These are phyloP conservation scores for Jaltomata sinuosa DNA, from an alignment of 257 asterid species.

Conservation along the genomic window DNA sequence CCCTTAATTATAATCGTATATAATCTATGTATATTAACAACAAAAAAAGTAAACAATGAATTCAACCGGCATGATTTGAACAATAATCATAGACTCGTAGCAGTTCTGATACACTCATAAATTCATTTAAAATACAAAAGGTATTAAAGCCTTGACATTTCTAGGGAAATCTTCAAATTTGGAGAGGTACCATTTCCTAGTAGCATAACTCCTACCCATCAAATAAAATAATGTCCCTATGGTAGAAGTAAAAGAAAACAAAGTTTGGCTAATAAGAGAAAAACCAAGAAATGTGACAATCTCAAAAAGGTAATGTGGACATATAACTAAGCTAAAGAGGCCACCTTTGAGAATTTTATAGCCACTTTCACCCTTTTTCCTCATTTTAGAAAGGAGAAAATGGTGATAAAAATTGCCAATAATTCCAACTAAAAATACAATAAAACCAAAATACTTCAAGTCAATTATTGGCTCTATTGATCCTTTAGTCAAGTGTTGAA, in stretches of 20 bases:
- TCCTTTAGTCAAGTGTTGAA: conserved; percentile 22
- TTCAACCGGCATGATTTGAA: neutral
- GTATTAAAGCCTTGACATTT: conserved; percentile 45
- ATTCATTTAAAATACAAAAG: conserved; percentile 29
- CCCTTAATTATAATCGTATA: neutral
- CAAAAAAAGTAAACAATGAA: neutral
- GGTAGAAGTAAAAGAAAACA: conserved; percentile 19
- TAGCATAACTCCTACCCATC: conserved; percentile 58
- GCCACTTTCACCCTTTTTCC: conserved; percentile 30
- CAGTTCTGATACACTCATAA: neutral
- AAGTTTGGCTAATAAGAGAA: conserved; percentile 46
- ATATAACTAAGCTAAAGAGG: conserved; percentile 36
- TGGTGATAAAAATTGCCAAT: conserved; percentile 63
- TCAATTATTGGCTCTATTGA: conserved; percentile 34
- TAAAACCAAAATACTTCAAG: conserved; percentile 29
- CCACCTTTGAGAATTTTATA: conserved; percentile 59
- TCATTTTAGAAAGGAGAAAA: conserved; percentile 43
- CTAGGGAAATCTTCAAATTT: conserved; percentile 58
- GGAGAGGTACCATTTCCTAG: conserved; percentile 54
- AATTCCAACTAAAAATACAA: conserved; percentile 34
- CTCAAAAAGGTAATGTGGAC: conserved; percentile 62
- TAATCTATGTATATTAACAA: neutral
- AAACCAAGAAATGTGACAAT: conserved; percentile 47
- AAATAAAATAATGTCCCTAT: conserved; percentile 34
- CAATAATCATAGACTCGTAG: neutral